These are phyloP conservation scores for Coccinonectria pachysandricola DNA, from an alignment of 2,329 filamentous ascomycete genomes.

Conservation along the genomic window DNA sequence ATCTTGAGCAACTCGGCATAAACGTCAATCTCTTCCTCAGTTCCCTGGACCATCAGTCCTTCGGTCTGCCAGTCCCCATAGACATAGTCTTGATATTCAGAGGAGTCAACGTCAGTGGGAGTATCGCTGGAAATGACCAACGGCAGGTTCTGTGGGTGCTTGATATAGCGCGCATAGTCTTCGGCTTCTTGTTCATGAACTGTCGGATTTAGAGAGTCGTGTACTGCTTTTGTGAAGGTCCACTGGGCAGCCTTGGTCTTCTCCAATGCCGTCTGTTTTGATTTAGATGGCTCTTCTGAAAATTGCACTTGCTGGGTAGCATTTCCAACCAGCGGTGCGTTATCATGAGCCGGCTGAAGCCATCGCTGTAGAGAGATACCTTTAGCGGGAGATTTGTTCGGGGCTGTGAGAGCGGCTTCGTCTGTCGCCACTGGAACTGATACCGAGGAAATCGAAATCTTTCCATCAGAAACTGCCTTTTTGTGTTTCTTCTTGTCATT, in stretches of 20 bases:
- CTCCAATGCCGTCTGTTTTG: constrained; percentile 53
- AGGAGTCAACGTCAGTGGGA: constrained; percentile 45
- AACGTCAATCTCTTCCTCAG: constrained; percentile 35
- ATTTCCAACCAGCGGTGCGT: constrained; percentile 13
- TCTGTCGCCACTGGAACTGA: constrained; percentile 25
- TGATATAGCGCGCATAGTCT: constrained; percentile 83
- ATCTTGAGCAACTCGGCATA: constrained; percentile 71
- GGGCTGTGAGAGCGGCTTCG: constrained; percentile 28
- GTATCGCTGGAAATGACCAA: constrained; percentile 65
- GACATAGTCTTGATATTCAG: constrained; percentile 74
- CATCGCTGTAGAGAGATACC: constrained; percentile 50
- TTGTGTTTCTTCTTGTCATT: constrained; percentile 51
- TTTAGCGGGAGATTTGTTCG: constrained; percentile 28
- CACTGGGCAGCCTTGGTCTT: constrained; percentile 78
- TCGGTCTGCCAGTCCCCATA: constrained; percentile 56
- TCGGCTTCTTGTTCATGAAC: constrained; percentile 67
- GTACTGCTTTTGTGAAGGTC: constrained; percentile 78
- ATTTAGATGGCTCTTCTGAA: constrained; percentile 23
- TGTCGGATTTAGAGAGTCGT: constrained; percentile 74
- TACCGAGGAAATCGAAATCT: constrained; percentile 37
- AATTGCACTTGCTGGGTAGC: constrained; percentile 8
- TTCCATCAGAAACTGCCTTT: constrained; percentile 62
- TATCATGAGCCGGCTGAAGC: constrained; percentile 42
- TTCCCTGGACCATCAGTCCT: constrained; percentile 42
- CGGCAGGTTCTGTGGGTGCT: constrained; percentile 79